Conservation (phyloP, 371 early-diverging fungal species). For the Syncephalastrum contaminatum region DNA sequence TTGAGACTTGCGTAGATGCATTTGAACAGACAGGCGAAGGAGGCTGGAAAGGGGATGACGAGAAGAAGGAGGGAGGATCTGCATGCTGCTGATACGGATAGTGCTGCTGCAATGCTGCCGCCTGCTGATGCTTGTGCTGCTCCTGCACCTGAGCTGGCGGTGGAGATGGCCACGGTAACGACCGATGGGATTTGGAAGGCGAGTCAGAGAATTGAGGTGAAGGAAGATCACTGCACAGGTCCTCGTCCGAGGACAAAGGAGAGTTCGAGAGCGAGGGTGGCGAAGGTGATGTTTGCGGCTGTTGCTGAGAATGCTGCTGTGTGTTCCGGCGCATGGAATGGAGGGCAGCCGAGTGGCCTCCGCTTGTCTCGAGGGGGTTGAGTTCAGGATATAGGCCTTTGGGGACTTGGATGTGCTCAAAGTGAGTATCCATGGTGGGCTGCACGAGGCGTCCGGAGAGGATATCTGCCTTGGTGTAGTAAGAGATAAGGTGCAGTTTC, state of each 20-base stretch:
- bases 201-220: slow-evolving; percentile 12
- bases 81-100: slow-evolving; percentile 1
- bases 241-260: slow-evolving; percentile 32
- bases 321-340: slow-evolving; percentile 34
- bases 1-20: background rate
- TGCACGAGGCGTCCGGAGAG: slow-evolving; percentile 49
- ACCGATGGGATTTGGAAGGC: background rate
- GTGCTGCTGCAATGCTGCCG: slow-evolving; percentile 11
- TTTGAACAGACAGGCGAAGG: too few species aligned
- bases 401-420: slow-evolving; percentile 53
- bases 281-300: slow-evolving; percentile 15
- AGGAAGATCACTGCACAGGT: slow-evolving; percentile 13
- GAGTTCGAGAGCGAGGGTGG: slow-evolving; percentile 38
- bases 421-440: slow-evolving; percentile 51
- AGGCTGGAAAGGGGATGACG: too few species aligned
- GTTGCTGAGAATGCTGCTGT: slow-evolving; percentile 13
- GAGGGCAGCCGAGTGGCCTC: slow-evolving; percentile 47
- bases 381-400: slow-evolving; percentile 67
- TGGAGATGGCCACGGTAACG: slow-evolving; percentile 6
- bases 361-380: slow-evolving; percentile 47
- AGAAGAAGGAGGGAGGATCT: slow-evolving; percentile 6
- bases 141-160: slow-evolving; percentile 5
- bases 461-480: slow-evolving; percentile 79
- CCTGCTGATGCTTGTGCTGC: slow-evolving; percentile 4
- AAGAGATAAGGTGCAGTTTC: slow-evolving; percentile 85